Percentiles rank a stretch among this genome's conserved stretches.
phyloP scores from a whole-genome alignment of 1,139 yeast genomes.

The Pichia sp. region DNA sequence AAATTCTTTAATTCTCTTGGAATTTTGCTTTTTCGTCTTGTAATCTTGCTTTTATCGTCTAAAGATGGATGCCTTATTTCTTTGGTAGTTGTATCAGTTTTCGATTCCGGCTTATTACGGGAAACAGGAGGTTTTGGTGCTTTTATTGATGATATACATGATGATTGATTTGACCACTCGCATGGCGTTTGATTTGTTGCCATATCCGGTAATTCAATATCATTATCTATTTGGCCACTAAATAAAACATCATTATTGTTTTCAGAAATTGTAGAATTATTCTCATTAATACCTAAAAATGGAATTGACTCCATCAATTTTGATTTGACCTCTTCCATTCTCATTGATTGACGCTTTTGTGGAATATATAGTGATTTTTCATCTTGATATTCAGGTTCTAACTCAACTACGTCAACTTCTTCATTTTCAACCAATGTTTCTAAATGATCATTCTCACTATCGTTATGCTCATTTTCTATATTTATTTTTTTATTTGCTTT shows the following conservation, averaged over 20 bases:
- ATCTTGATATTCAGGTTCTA: constrained; percentile 12
- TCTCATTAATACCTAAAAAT: constrained; percentile 1
- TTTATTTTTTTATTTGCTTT: background rate
- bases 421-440: constrained; percentile 11
- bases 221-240: background rate
- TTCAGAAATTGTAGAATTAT: background rate
- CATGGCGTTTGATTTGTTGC: background rate
- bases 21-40: constrained; percentile 8
- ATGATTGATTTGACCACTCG: background rate
- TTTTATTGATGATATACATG: background rate
- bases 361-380: constrained; percentile 12
- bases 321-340: constrained; percentile 5
- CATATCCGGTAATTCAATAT: background rate
- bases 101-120: no score
- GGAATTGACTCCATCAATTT: constrained; percentile 4
- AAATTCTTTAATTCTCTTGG: constrained; percentile 33
- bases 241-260: constrained; percentile 5
- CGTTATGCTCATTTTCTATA: background rate
- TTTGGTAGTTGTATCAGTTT: background rate
- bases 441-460: constrained; percentile 5
- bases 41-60: constrained; percentile 14
- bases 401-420: constrained; percentile 2
- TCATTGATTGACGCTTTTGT: constrained; percentile 4
- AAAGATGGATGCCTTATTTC: background rate
- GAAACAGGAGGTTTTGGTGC: no score